These are phyloP conservation scores for Candida gorgasii DNA, from an alignment of 805 yeast genomes.

Conservation along the genomic window DNA sequence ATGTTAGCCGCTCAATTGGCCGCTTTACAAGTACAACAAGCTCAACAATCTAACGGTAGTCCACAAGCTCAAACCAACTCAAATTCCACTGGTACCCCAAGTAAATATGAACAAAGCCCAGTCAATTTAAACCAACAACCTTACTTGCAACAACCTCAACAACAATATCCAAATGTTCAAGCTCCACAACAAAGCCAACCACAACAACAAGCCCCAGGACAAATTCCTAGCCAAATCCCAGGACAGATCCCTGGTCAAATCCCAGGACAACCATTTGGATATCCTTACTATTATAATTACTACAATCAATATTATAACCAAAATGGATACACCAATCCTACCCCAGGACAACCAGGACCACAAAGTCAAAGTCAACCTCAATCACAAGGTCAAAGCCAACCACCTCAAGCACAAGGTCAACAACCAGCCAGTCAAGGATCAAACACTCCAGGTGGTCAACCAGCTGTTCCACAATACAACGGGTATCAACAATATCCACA, in stretches of 20 bases:
- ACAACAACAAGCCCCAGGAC: constrained; percentile 9
- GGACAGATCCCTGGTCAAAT: constrained; percentile 12
- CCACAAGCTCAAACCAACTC: constrained; percentile 31
- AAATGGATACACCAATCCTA: constrained; percentile 12
- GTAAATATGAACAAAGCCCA: constrained; percentile 10
- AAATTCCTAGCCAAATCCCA: constrained; percentile 18
- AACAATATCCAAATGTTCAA: constrained; percentile 5
- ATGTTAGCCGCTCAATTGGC: constrained; percentile 26
- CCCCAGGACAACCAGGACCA: constrained; percentile 19
- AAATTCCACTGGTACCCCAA: constrained; percentile 17
- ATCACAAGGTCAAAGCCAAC: constrained; percentile 16
- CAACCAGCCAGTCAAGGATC: constrained; percentile 20
- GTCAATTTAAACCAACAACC: constrained; percentile 13
- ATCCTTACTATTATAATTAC: constrained; percentile 42
- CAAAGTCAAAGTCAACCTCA: constrained; percentile 18
- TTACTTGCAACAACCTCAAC: constrained; percentile 9
- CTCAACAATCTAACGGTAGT: constrained; percentile 14
- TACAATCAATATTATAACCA: constrained; percentile 39
- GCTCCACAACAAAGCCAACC: constrained; percentile 17
- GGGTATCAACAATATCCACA: constrained; percentile 51
- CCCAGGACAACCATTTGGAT: constrained; percentile 38
- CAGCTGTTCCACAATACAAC: constrained; percentile 42
- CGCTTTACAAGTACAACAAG: constrained; percentile 14
- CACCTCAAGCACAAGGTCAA: constrained; percentile 13
- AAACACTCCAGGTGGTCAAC: constrained; percentile 32